Conservation (phyloP, 805 yeast genomes). For the Metschnikowia lachancei region DNA sequence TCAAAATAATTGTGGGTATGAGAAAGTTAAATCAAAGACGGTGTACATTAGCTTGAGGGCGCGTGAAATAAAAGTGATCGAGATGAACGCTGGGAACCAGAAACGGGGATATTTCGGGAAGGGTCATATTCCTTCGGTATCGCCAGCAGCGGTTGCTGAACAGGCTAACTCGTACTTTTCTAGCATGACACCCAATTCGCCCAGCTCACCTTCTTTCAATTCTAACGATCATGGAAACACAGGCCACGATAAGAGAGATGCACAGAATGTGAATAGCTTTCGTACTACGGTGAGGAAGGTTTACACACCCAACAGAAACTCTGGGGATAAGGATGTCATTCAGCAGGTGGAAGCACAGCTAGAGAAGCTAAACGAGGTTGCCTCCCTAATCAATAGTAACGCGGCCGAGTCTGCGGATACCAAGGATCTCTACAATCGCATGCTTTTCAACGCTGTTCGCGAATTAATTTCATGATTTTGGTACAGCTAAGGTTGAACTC, state of each 20-base stretch:
- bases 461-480: slow-evolving; percentile 5
- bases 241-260: slow-evolving; percentile 8
- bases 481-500: no score
- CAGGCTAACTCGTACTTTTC: slow-evolving; percentile 1
- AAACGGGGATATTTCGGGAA: slow-evolving; percentile 7
- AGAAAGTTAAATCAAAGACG: slow-evolving; percentile 34
- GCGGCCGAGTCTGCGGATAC: slow-evolving; percentile 13
- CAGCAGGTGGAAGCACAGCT: slow-evolving; percentile 28
- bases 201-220: slow-evolving; percentile 12
- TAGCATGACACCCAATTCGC: slow-evolving; percentile 7
- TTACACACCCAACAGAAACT: slow-evolving; percentile 32
- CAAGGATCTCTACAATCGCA: slow-evolving; percentile 17
- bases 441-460: slow-evolving; percentile 17
- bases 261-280: slow-evolving; percentile 20
- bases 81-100: slow-evolving; percentile 31
- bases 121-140: slow-evolving; percentile 2
- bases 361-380: slow-evolving; percentile 27
- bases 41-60: slow-evolving; percentile 44
- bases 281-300: slow-evolving; percentile 38
- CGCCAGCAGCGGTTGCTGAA: slow-evolving; percentile 6
- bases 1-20: slow-evolving; percentile 36
- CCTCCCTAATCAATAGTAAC: slow-evolving; percentile 18
- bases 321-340: slow-evolving; percentile 32
- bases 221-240: not conserved
- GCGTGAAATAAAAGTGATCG: slow-evolving; percentile 44